Evolutionary conservation across 371 early-diverging fungal genomes (phyloP), one percentile per base, ranked within the genome.

Genomic region (Rhizopus delemar): DNA sequence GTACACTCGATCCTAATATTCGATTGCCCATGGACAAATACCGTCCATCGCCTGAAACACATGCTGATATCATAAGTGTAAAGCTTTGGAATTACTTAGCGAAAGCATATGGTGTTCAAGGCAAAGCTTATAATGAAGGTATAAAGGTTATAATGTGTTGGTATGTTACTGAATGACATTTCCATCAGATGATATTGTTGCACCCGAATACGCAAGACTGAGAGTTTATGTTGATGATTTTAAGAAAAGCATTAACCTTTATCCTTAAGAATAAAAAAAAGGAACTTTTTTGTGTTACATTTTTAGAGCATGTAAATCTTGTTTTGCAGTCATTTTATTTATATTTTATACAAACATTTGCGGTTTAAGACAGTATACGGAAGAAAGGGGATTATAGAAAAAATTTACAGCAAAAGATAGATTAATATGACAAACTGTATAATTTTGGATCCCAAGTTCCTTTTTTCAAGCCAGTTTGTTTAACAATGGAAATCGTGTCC

Each of bases 21-120:
- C 45, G 77, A 59, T 51, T 77, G 8, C 77, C 77, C 3, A 65
- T 68, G 59, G 77, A 77, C 46, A 77, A 77, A 57, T 77, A 73
- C 39, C 69, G 77, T 33, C 77, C 77, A 12, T 61, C 74, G 5
- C 77, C 77, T 35, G 77, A 77, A 45, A 77, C 77, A 41, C 74
- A 73, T 58, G 77, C 68, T n/a, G 77, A 77, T 46, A 77, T 77
- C 46, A 53, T 77, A 12, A 77, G 77, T 60, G 72, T 73, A 41
- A 67, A 61, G 8, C 66, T 77, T 13, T 77, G 74, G 74, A 46
- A 55, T 12, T 77, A 71, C 39, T 34, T 77, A 15, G 64, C 53
- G 15, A 71, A 73, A 32, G 70, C 72, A 0, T 77, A 77, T 54
- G 77, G 77, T 46, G 68, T 77, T 3, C 74, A 73, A 49, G 77